Conservation (phyloP, 495 filamentous ascomycete genomes). For the Eremomyces bilateralis region DNA sequence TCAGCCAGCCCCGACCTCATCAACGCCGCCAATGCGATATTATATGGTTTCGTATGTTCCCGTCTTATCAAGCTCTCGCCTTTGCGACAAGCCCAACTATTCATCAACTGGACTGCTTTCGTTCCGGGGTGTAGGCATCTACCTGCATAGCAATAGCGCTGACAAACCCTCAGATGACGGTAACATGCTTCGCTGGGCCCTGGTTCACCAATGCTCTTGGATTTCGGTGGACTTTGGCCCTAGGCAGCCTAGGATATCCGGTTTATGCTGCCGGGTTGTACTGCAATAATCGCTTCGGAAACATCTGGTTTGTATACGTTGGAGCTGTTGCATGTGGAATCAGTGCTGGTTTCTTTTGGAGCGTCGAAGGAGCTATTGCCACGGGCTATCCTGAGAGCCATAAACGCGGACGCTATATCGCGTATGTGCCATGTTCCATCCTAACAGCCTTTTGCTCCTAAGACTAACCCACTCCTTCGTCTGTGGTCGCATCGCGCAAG, state of each 20-base stretch:
- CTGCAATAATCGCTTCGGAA: slow-evolving; percentile 41
- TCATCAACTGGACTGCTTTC: no score
- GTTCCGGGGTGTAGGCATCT: no score
- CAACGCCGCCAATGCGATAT: slow-evolving; percentile 50
- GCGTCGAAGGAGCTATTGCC: slow-evolving; percentile 41
- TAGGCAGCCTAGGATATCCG: slow-evolving; percentile 44
- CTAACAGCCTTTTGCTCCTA: no score
- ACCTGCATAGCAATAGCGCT: no score
- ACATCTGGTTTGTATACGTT: slow-evolving; percentile 38
- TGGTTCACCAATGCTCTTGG: not conserved
- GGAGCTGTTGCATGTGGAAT: slow-evolving; percentile 44
- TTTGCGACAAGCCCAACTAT: no score
- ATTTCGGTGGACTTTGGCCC: slow-evolving; percentile 28
- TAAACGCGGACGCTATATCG: slow-evolving; percentile 36
- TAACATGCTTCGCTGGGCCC: slow-evolving; percentile 8
- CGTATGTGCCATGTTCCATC: no score
- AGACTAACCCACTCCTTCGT: no score
- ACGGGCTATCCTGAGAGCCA: slow-evolving; percentile 41
- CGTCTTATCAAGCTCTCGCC: no score
- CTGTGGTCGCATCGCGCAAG: no score
- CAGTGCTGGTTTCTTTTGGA: slow-evolving; percentile 46
- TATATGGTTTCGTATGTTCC: no score
- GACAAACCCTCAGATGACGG: slow-evolving; percentile 43
- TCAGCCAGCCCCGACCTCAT: slow-evolving; percentile 39
- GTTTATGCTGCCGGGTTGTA: slow-evolving; percentile 44